Evolutionary conservation across 768 basidiomycete species (phyloP), one percentile per base, ranked within the genome.

Genomic region (Lepiota venenata): DNA sequence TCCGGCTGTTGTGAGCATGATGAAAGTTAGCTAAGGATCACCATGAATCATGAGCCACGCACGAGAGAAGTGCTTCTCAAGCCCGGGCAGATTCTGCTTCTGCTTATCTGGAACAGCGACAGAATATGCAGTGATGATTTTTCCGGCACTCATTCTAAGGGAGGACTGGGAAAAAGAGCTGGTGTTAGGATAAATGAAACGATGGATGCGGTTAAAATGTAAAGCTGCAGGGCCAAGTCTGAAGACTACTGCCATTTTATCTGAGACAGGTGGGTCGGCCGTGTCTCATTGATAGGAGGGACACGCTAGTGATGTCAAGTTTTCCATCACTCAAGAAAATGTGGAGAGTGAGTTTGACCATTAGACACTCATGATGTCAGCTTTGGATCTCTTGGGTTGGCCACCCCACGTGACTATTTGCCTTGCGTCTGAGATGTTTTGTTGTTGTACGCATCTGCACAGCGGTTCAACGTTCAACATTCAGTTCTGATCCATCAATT

Each of bases 21-120:
- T 2, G 51, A 16, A 29, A 12, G 29, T 20, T 36, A 16, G 27
- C 22, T 44, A 16, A 15, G 29, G 9, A 6, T 50, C 41, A 54
- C 16, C 63, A 64, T 63, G 67, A 64, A 55, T 62, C 5, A 25
- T 25, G 60, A 14, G 21, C 61, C 62, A 51, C 66, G 51, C 5
- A 74, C 66, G 78, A n/a, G 66, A 67, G 69, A 81, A 77, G n/a
- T 74, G 62, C 42, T 69, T 73, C 61, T 82, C 78, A 12, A 74
- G 64, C 7, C 80, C 81, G 12, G 80, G 80, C 14, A 81, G 67
- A 11, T 69, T 64, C 64, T 81, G 80, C 55, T 69, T 54, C 63
- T 82, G 79, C 56, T 66, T 72, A 12, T 65, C 57, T 5, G 71
- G 71, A 4, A 72, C 64, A 36, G 69, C 71, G 22, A 67, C 63